Evolutionary conservation across 2,329 filamentous ascomycete species (phyloP).

Genomic region (Nothomitra cinnamomea): DNA sequence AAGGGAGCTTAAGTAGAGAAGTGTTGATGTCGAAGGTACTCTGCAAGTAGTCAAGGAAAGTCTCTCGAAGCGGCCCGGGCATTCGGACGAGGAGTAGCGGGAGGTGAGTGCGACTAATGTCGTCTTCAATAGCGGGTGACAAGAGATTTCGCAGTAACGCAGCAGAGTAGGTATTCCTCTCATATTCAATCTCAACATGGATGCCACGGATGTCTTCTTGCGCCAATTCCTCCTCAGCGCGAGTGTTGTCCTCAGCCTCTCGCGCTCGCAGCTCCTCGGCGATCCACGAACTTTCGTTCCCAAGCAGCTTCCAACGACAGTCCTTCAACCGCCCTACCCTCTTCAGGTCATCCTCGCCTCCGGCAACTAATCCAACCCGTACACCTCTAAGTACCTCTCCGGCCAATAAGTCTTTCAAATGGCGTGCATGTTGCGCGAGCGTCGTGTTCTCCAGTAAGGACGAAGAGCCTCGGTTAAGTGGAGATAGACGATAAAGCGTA

Average conservation of each 20-base stretch:
- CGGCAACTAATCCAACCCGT: constrained; percentile 22
- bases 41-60: constrained; percentile 25
- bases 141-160: constrained; percentile 20
- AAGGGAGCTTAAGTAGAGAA: constrained; percentile 21
- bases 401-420: constrained; percentile 26
- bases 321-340: constrained; percentile 24
- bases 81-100: constrained; percentile 29
- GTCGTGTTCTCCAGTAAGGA: constrained; percentile 18
- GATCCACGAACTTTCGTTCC: constrained; percentile 22
- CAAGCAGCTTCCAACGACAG: constrained; percentile 26
- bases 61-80: constrained; percentile 25
- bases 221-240: constrained; percentile 8
- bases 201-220: constrained; percentile 17
- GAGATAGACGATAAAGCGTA: constrained; percentile 28
- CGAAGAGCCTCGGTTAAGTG: constrained; percentile 23
- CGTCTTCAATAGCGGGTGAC: constrained; percentile 4
- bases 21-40: constrained; percentile 27
- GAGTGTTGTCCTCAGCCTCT: neutral
- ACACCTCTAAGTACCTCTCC: constrained; percentile 30
- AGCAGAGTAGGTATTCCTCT: constrained; percentile 21
- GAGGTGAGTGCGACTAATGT: constrained; percentile 23
- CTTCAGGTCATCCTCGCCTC: constrained; percentile 18
- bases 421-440: constrained; percentile 23
- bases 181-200: constrained; percentile 22
- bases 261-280: constrained; percentile 9